Conservation (phyloP, 2,329 filamentous ascomycete genomes). For the Tolypocladium endophyticum region DNA sequence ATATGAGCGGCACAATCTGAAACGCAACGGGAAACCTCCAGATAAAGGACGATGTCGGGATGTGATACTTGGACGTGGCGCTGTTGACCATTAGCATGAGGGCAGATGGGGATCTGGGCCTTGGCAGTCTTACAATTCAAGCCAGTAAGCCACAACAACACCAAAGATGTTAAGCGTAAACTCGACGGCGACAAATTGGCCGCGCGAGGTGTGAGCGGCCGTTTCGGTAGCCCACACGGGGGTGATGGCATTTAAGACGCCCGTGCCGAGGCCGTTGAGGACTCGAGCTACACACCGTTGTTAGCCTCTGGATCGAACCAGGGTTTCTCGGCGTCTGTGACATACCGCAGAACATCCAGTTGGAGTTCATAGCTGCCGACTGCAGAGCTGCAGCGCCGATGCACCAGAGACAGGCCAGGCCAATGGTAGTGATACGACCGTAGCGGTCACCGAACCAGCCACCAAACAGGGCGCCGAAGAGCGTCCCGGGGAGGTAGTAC, state of each 20-base stretch:
- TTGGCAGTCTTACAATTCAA: constrained; percentile 29
- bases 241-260: constrained; percentile 59
- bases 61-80: constrained; percentile 50
- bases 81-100: constrained; percentile 4
- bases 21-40: constrained; percentile 64
- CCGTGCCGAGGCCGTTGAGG: constrained; percentile 54
- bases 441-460: constrained; percentile 54
- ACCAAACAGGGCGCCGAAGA: constrained; percentile 52
- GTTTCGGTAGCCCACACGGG: constrained; percentile 65
- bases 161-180: constrained; percentile 67
- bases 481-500: constrained; percentile 41
- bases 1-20: constrained; percentile 53
- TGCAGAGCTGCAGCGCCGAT: constrained; percentile 54
- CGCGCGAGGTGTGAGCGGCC: constrained; percentile 55
- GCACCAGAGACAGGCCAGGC: constrained; percentile 44
- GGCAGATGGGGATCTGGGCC: no score
- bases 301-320: neutral
- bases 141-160: constrained; percentile 51
- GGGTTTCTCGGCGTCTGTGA: neutral
- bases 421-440: constrained; percentile 55
- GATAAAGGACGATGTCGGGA: constrained; percentile 44
- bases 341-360: constrained; percentile 60
- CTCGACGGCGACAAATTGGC: constrained; percentile 60
- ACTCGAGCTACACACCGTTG: constrained; percentile 10
- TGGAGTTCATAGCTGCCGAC: constrained; percentile 51